Conservation (phyloP, 495 filamentous ascomycete genomes). For the Pseudomonodictys pantanalensis region DNA sequence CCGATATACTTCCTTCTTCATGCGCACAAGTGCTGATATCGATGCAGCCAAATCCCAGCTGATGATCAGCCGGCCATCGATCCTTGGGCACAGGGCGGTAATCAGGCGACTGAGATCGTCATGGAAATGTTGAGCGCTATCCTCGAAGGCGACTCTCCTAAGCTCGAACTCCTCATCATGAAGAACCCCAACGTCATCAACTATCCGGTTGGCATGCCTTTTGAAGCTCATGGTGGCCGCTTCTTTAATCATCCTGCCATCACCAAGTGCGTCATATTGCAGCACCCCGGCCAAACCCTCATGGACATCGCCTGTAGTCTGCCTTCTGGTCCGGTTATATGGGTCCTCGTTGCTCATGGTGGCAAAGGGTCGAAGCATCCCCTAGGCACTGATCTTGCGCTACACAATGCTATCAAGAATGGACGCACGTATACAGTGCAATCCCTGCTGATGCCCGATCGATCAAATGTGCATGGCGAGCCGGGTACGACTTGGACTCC, state of each 20-base stretch:
- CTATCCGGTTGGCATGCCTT: constrained; percentile 20
- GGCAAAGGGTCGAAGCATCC: constrained; percentile 22
- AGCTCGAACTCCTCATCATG: constrained; percentile 15
- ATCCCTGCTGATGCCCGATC: constrained; percentile 11
- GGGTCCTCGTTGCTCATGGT: constrained; percentile 16
- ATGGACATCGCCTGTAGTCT: constrained; percentile 26
- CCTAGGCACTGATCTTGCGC: constrained; percentile 22
- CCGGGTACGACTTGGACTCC: constrained; percentile 16
- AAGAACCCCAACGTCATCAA: constrained; percentile 21
- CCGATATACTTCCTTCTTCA: too few species aligned
- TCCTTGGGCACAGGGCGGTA: constrained; percentile 15
- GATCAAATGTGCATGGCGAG: constrained; percentile 10
- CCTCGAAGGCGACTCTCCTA: constrained; percentile 9
- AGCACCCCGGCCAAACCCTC: constrained; percentile 24
- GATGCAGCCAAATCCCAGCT: constrained; percentile 1
- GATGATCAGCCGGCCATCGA: background rate
- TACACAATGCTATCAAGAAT: constrained; percentile 32
- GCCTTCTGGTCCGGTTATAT: constrained; percentile 5
- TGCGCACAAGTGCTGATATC: background rate
- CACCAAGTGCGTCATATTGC: constrained; percentile 9
- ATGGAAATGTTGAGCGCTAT: constrained; percentile 21
- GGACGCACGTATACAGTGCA: constrained; percentile 15
- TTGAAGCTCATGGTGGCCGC: constrained; percentile 10
- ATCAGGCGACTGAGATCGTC: background rate
- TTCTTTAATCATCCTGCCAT: constrained; percentile 18